phyloP scores from a whole-genome alignment of 2,329 filamentous ascomycete genomes.

The Penicillium sp. region DNA sequence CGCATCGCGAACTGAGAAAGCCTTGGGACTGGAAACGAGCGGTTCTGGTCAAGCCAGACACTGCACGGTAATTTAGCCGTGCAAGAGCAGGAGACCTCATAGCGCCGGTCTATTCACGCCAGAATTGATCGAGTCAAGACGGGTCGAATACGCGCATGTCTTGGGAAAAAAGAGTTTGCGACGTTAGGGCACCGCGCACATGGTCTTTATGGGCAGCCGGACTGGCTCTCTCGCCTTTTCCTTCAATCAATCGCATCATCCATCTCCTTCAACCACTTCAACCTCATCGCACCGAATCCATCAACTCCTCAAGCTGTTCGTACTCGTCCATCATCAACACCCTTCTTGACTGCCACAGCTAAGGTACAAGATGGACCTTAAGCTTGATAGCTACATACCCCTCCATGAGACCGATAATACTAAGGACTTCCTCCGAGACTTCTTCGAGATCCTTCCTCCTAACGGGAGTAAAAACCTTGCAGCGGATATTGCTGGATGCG shows the following conservation, averaged over 20 bases:
- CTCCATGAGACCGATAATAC: conserved; percentile 8
- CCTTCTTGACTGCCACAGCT: conserved; percentile 3
- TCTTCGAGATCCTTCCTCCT: conserved; percentile 11
- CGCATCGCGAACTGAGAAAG: conserved; percentile 39
- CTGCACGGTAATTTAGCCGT: conserved; percentile 38
- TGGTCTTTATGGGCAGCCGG: too few relatives aligned
- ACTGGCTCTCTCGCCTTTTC: too few relatives aligned
- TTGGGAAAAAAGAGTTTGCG: conserved; percentile 28
- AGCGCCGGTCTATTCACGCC: conserved; percentile 23
- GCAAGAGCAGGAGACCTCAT: conserved; percentile 43
- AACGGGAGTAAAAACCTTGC: conserved; percentile 15
- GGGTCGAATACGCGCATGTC: conserved; percentile 25
- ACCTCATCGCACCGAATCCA: too few relatives aligned
- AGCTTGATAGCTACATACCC: conserved; percentile 6
- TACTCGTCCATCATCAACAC: neutral
- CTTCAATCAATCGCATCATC: too few relatives aligned
- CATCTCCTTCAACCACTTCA: too few relatives aligned
- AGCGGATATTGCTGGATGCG: conserved; percentile 13
- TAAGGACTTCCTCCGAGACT: conserved; percentile 10
- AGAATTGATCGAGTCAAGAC: conserved; percentile 26
- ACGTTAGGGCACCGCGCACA: too few relatives aligned
- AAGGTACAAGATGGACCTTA: conserved; percentile 7
- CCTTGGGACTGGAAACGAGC: conserved; percentile 35
- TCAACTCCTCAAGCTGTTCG: too few relatives aligned
- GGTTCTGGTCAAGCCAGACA: conserved; percentile 35